phyloP scores from a whole-genome alignment of 768 basidiomycete species.

The Boletus speciosus region DNA sequence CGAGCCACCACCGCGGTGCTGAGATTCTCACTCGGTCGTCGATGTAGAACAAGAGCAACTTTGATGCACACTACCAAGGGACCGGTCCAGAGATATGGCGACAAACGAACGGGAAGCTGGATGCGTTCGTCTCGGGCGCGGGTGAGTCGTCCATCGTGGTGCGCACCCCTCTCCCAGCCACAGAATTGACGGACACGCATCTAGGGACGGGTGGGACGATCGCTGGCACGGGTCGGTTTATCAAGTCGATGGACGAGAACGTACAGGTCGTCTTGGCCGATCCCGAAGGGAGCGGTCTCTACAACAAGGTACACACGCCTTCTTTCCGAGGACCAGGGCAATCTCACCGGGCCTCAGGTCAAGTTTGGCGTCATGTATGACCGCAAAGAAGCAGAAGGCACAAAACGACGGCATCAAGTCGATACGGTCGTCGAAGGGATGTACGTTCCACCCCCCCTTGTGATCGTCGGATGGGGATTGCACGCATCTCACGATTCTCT shows the following conservation, averaged over 20 bases:
- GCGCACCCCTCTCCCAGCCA: not conserved
- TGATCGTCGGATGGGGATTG: not conserved
- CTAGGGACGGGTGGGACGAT: conserved; percentile 95
- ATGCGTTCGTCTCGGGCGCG: conserved; percentile 89
- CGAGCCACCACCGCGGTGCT: not conserved
- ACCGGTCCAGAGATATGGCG: conserved; percentile 96
- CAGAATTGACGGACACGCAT: not conserved
- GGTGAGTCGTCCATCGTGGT: conserved; percentile 40
- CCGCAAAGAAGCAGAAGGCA: conserved; percentile 89
- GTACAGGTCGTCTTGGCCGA: conserved; percentile 78
- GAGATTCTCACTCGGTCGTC: not conserved
- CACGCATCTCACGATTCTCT: not conserved
- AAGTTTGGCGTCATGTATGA: conserved; percentile 96
- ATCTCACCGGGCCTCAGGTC: conserved; percentile 43
- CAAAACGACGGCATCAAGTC: conserved; percentile 87
- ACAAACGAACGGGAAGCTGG: conserved; percentile 78
- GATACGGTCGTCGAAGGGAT: conserved; percentile 96
- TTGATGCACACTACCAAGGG: conserved; percentile 80
- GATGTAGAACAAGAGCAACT: conserved; percentile 76
- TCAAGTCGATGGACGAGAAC: conserved; percentile 71
- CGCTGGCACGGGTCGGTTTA: conserved; percentile 73
- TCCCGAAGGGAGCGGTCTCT: conserved; percentile 92
- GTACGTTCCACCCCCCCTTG: conserved; percentile 34
- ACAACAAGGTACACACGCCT: conserved; percentile 67
- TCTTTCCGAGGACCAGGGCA: not conserved